Base-by-base conservation (phyloP, 805 yeast species). In the Starmera caribaea region DNA sequence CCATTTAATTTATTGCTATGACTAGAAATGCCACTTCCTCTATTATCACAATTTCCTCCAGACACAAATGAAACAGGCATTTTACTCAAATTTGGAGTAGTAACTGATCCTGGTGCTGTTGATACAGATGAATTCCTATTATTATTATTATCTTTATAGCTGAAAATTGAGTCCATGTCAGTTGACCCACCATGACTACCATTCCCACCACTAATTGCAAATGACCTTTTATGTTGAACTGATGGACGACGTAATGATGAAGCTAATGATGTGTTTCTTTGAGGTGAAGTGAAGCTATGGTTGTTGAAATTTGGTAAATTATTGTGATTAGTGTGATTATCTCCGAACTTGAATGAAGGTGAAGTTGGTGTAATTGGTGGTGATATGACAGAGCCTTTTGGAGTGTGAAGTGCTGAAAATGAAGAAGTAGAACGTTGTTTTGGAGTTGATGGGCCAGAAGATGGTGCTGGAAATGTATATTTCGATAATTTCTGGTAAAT, bases 181-280 rank as follows among this genome's bases (percentile, higher is more conserved):
- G 33, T 32, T 28, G 40, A 38, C 4, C 30, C 37, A 10, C 36
- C 34, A 35, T 12, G 8, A 37, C 32, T 32, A 12, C 29, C 16
- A 21, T 36, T 36, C 7, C 15, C 6, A 13, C 24, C 14, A 16
- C 11, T 35, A 8, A 5, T 10, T 15, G 30, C 26, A 21, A 21
- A 33, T 17, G 28, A 10, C 13, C 28, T 11, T 14, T 27, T 13
- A 13, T 10, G n/a, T n/a, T n/a, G 21, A 32, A 5, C 8, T 2
- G 15, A 10, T 32, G 27, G 34, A 6, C 10, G 11, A 11, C 8
- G 5, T 16, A 21, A 15, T 32, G 38, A 29, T 16, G 17, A 24
- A 9, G 17, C 31, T 36, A 16, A 15, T 15, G 32, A 8, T 27
- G 12, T 34, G 6, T 21, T 21, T 5, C 8, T 21, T 21, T 3